Evolutionary conservation across 2,329 filamentous ascomycete genomes (phyloP).

Genomic region (Rhexocercosporidium sp.): DNA sequence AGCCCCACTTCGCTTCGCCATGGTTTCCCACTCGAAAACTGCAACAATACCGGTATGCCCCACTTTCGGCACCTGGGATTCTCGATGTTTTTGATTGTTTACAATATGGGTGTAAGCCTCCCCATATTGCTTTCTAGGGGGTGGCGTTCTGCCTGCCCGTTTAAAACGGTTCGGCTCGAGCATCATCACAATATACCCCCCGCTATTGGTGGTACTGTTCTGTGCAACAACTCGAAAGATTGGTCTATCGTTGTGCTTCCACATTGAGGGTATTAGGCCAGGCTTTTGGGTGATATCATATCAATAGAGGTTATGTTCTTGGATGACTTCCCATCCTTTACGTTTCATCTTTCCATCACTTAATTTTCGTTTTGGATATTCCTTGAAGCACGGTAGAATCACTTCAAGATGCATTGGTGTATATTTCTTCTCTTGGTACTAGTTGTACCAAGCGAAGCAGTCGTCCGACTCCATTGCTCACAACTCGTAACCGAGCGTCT

Average conservation of each 20-base stretch:
- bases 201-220: too few relatives aligned
- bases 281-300: too few relatives aligned
- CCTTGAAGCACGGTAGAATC: too few relatives aligned
- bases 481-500: constrained; percentile 31
- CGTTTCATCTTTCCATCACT: neutral
- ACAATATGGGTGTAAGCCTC: neutral
- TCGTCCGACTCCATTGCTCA: constrained; percentile 28
- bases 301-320: neutral
- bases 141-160: neutral
- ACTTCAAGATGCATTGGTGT: neutral
- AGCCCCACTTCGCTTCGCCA: neutral
- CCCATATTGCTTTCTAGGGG: neutral
- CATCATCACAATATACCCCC: too few relatives aligned
- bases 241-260: too few relatives aligned
- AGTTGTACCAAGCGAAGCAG: neutral
- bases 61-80: neutral
- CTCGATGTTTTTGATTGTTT: neutral
- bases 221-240: too few relatives aligned
- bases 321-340: neutral
- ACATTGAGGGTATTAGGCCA: too few relatives aligned
- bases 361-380: too few relatives aligned
- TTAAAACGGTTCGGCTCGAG: neutral
- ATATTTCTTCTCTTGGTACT: neutral
- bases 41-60: too few relatives aligned
- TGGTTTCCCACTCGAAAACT: too few relatives aligned